Evolutionary conservation across 2,329 filamentous ascomycete genomes (phyloP).

Genomic region (Trichocomaceae sp.): DNA sequence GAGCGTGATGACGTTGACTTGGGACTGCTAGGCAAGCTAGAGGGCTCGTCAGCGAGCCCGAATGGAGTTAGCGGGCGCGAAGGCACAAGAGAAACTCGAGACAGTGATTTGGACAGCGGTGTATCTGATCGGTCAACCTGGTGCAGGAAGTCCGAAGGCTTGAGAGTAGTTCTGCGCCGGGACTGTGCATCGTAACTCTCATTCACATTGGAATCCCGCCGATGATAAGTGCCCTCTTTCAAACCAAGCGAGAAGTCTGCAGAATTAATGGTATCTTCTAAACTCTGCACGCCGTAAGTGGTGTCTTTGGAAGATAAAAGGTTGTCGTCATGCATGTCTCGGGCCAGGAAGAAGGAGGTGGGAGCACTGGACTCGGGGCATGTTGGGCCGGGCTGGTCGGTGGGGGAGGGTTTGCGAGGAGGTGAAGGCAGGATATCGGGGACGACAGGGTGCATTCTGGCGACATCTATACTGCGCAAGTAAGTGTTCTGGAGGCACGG

Average conservation of each 20-base stretch:
- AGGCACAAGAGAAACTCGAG: conserved; percentile 19
- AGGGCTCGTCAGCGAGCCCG: conserved; percentile 41
- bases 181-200: conserved; percentile 19
- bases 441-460: conserved; percentile 33
- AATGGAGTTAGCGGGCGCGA: conserved; percentile 38
- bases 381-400: conserved; percentile 24
- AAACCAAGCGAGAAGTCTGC: conserved; percentile 1
- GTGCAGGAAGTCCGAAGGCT: conserved; percentile 19
- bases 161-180: conserved; percentile 29
- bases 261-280: conserved; percentile 12
- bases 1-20: conserved; percentile 55
- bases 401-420: conserved; percentile 32
- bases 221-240: conserved; percentile 9
- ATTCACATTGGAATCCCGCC: conserved; percentile 17
- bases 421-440: conserved; percentile 27
- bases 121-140: conserved; percentile 15
- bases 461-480: background rate
- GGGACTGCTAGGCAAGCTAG: conserved; percentile 52
- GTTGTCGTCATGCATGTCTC: conserved; percentile 23
- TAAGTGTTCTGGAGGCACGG: background rate
- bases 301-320: conserved; percentile 1
- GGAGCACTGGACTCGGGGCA: conserved; percentile 38
- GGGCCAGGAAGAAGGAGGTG: conserved; percentile 55
- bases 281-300: conserved; percentile 12
- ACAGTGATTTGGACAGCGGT: conserved; percentile 8